Conservation (phyloP, 345 rosid genomes). For the Diplotaxis tenuifolia region DNA sequence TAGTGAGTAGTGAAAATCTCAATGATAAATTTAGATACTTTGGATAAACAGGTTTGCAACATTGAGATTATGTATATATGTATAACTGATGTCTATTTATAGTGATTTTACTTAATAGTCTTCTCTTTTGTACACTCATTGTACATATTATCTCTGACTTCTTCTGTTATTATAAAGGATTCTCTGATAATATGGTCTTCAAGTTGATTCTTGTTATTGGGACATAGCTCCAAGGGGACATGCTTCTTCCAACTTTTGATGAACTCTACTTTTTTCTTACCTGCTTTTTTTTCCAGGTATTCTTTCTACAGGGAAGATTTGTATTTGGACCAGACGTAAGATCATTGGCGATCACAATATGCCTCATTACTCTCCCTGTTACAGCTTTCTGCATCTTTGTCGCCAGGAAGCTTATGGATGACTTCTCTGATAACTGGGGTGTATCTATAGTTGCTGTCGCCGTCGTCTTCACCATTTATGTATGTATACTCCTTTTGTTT, state of each 20-base stretch:
- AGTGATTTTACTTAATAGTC: background rate
- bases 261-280: background rate
- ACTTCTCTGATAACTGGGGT: conserved; percentile 74
- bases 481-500: conserved; percentile 31
- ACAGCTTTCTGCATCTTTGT: conserved; percentile 80
- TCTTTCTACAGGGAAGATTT: conserved; percentile 84
- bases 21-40: background rate
- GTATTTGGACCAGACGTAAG: conserved; percentile 98
- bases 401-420: conserved; percentile 75
- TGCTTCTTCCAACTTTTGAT: background rate
- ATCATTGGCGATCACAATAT: conserved; percentile 74
- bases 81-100: conserved; percentile 8
- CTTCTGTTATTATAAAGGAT: too few species aligned
- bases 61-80: conserved; percentile 6
- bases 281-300: conserved; percentile 55
- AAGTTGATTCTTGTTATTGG: background rate
- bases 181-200: background rate
- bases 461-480: conserved; percentile 64
- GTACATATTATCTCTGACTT: too few species aligned
- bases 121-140: background rate
- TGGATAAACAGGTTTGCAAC: background rate
- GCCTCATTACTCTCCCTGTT: conserved; percentile 80
- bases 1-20: background rate
- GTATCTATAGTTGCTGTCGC: conserved; percentile 59
- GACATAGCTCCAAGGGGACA: background rate